Percentiles rank a stretch among this genome's conserved stretches.
These are phyloP conservation scores for Tolypocladium endophyticum DNA, from an alignment of 2,329 filamentous ascomycete species.

Conservation along the genomic window DNA sequence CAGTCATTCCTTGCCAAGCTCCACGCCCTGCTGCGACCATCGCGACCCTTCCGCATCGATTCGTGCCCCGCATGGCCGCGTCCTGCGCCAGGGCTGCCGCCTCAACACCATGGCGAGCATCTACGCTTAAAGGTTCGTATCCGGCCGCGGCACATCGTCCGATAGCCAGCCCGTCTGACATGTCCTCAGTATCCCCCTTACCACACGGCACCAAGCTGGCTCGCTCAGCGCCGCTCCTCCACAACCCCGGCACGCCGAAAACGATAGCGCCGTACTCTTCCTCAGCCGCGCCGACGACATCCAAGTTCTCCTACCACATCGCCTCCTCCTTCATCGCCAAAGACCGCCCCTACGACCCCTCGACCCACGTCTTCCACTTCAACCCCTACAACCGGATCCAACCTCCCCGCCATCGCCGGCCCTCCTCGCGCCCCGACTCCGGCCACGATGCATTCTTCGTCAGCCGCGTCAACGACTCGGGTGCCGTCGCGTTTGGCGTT, in stretches of 20 bases:
- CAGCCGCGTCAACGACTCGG: slow-evolving; percentile 60
- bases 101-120: slow-evolving; percentile 8
- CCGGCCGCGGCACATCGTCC: background rate
- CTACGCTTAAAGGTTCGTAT: slow-evolving; percentile 2
- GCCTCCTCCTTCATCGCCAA: slow-evolving; percentile 70
- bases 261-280: slow-evolving; percentile 1
- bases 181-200: background rate
- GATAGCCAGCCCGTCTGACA: background rate
- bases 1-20: background rate
- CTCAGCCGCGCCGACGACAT: slow-evolving; percentile 11
- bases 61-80: slow-evolving; percentile 7
- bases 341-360: slow-evolving; percentile 54
- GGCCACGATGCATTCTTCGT: slow-evolving; percentile 98
- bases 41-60: background rate
- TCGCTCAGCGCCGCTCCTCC: background rate
- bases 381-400: slow-evolving; percentile 52
- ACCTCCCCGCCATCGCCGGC: slow-evolving; percentile 26
- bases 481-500: slow-evolving; percentile 72
- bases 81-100: slow-evolving; percentile 9
- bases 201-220: background rate
- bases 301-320: slow-evolving; percentile 54
- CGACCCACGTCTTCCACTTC: slow-evolving; percentile 63
- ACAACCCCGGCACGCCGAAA: background rate
- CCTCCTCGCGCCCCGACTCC: slow-evolving; percentile 52
- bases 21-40: background rate